Evolutionary conservation across 129 eudicot species (phyloP), one percentile per base, ranked within the genome.

Genomic region (Artemisia argyi): DNA sequence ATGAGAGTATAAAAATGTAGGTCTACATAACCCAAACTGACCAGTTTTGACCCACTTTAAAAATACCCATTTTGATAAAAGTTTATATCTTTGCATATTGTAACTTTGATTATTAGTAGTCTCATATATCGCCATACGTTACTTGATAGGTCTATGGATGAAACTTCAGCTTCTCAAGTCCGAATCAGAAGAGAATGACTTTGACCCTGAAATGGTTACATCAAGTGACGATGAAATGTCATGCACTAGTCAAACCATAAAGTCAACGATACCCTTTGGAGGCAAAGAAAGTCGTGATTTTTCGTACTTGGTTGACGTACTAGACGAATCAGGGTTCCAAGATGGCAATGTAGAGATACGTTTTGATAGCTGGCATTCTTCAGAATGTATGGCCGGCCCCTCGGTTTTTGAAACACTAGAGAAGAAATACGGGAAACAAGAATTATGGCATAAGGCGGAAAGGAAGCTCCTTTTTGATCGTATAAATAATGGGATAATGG

Each of bases 381-480:
- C 78, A 24, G 91, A 84, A 47, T 78, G 30, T 53, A 80, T 86
- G 62, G 61, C 82, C 47, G 61, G 79, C 75, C 85, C 84, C 30
- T 82, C 65, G 0, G 76, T 90, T 68, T 90, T 86, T 63, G 97
- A 94, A 70, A 55, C 58, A 35, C 65, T 94, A 57, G 99, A 94
- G 86, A 84, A 85, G 81, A 90, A 85, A 76, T 90, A 90, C 57
- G 90, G 94, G 8, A 79, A 83, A 54, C 89, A 82, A 16, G 79
- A 76, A 48, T 74, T 71, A 44, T 90, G 96, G 93, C 73, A 20
- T n/a, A 88, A 68, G 65, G 26, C 84, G 0, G 93, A 94, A 67
- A 81, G 96, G 75, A 83, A 52, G 81, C 89, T 94, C 58, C 75
- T 94, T 12, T 94, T 94, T 83, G 99, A 94, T 66, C 82, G 88